phyloP scores from a whole-genome alignment of 1,139 yeast species.

The Nadsonia starkeyi-henricii region DNA sequence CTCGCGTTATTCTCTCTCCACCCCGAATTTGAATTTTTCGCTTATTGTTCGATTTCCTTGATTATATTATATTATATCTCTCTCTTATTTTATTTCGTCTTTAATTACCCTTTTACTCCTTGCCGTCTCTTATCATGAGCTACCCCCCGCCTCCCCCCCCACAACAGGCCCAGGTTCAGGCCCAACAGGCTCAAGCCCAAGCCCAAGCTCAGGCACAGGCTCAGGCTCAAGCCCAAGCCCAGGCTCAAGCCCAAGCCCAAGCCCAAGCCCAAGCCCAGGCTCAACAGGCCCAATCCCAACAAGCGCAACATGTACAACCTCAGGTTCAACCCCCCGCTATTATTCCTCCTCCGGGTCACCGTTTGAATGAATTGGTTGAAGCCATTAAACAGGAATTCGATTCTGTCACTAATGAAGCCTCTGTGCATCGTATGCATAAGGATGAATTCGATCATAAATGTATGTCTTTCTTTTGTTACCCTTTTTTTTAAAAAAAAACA shows the following conservation, averaged over 20 bases:
- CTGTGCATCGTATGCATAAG: conserved; percentile 76
- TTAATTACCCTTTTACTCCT: background rate
- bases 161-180: conserved; percentile 11
- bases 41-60: too few species aligned
- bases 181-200: background rate
- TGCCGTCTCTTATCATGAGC: background rate
- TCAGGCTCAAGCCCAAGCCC: conserved; percentile 8
- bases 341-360: conserved; percentile 25
- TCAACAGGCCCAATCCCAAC: conserved; percentile 6
- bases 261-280: conserved; percentile 11
- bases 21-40: too few species aligned
- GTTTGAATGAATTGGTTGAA: conserved; percentile 66
- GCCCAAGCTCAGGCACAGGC: conserved; percentile 8
- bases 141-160: background rate
- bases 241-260: conserved; percentile 14
- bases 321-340: conserved; percentile 13
- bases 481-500: background rate
- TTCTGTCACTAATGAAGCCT: conserved; percentile 73
- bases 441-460: conserved; percentile 83
- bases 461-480: conserved; percentile 9
- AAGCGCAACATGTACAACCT: conserved; percentile 14
- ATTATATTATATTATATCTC: too few species aligned
- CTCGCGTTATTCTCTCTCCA: too few species aligned
- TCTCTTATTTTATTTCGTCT: too few species aligned
- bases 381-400: conserved; percentile 90